Evolutionary conservation across 345 rosid genomes (phyloP).

Genomic region (Lenwebbia sp.): DNA sequence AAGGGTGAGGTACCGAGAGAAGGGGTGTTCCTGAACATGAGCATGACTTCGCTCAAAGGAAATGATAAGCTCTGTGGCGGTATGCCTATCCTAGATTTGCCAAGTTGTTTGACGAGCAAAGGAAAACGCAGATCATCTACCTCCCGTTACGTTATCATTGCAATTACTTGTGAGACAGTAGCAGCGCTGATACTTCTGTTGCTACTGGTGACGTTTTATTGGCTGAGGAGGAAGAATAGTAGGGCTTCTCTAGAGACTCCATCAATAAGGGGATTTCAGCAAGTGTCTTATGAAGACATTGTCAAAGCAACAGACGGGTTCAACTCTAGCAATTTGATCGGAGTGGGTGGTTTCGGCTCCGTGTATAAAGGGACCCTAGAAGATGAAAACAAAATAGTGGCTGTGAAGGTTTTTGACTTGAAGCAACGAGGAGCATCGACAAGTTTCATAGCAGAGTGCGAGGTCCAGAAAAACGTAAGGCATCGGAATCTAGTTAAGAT

Average conservation of each 20-base stretch:
- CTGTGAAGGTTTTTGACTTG: slow-evolving; percentile 6
- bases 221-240: neutral
- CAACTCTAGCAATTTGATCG: neutral
- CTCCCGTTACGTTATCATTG: neutral
- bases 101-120: neutral
- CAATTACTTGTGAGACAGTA: neutral
- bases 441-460: slow-evolving; percentile 11
- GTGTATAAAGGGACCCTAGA: slow-evolving; percentile 4
- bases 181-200: neutral
- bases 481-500: slow-evolving; percentile 7
- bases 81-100: neutral
- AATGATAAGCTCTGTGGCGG: slow-evolving; percentile 6
- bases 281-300: slow-evolving; percentile 2
- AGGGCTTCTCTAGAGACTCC: neutral
- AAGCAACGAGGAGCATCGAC: neutral
- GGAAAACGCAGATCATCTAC: neutral
- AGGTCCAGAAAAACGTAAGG: neutral
- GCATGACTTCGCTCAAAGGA: neutral
- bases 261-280: neutral
- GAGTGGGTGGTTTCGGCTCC: slow-evolving; percentile 4
- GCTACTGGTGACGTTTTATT: rapidly evolving
- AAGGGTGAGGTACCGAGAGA: slow-evolving; percentile 5
- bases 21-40: slow-evolving; percentile 7
- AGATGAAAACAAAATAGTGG: neutral
- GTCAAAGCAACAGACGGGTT: slow-evolving; percentile 4